phyloP scores from a whole-genome alignment of 1,139 yeast species.

The Scheffersomyces illinoinensis region DNA sequence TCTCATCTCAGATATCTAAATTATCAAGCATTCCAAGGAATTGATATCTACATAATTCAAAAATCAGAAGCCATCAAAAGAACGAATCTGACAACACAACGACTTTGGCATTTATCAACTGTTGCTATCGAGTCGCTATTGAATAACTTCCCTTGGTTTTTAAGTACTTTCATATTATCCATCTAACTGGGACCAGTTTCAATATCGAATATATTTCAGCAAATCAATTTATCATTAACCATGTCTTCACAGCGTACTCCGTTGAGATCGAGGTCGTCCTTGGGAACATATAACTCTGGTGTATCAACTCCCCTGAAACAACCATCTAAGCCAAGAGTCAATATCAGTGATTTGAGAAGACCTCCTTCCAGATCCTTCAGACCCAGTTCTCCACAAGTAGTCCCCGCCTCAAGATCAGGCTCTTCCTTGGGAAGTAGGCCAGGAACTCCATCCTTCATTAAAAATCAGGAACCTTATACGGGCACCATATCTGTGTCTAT shows the following conservation, averaged over 20 bases:
- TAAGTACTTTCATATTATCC: too few relatives aligned
- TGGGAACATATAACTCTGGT: conserved; percentile 8
- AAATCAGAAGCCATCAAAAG: neutral
- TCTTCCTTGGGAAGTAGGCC: conserved; percentile 27
- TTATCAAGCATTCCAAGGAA: neutral
- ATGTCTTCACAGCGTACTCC: conserved; percentile 15
- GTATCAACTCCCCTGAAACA: conserved; percentile 1
- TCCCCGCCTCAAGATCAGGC: conserved; percentile 45
- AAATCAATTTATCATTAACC: neutral
- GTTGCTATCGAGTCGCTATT: neutral
- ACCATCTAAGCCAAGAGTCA: conserved; percentile 7
- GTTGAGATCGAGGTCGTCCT: conserved; percentile 13
- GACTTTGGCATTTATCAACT: neutral
- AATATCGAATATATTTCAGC: neutral
- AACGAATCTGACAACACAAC: too few relatives aligned
- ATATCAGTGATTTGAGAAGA: conserved; percentile 16
- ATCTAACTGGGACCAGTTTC: too few relatives aligned
- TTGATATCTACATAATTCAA: neutral
- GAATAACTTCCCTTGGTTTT: neutral
- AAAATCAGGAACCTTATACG: conserved; percentile 41
- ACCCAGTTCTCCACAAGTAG: conserved; percentile 20
- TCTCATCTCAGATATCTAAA: neutral
- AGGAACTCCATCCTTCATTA: conserved; percentile 34
- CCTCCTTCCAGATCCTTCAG: conserved; percentile 22
- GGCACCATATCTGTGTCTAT: conserved; percentile 55